Percentiles rank a stretch among this genome's conserved stretches.
Evolutionary conservation across 306 rosid genomes (phyloP).

Genomic region (Mimosa pudica): DNA sequence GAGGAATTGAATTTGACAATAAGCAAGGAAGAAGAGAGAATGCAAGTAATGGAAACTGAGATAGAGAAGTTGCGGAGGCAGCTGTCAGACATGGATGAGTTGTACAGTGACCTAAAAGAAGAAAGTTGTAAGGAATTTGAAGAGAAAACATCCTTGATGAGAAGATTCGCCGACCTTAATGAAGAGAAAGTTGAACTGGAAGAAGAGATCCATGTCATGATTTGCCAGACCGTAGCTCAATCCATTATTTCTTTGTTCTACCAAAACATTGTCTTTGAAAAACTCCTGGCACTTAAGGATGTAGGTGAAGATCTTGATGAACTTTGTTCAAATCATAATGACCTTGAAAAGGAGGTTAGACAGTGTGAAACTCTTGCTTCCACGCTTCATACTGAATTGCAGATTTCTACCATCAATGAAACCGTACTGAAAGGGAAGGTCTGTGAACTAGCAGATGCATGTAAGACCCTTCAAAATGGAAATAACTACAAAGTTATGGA

Average conservation of each 20-base stretch:
- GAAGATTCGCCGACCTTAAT: conserved; percentile 47
- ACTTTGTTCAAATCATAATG: conserved; percentile 44
- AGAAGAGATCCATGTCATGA: conserved; percentile 57
- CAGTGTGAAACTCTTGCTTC: conserved; percentile 63
- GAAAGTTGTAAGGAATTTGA: conserved; percentile 52
- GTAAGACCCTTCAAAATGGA: conserved; percentile 55
- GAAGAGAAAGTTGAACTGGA: conserved; percentile 56
- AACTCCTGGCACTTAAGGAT: conserved; percentile 51
- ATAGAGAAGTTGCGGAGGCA: conserved; percentile 50
- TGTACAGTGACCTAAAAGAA: conserved; percentile 52
- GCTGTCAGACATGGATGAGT: conserved; percentile 53
- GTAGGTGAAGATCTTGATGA: conserved; percentile 53
- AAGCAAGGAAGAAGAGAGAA: conserved; percentile 59
- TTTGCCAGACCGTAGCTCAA: conserved; percentile 63
- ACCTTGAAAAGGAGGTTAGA: conserved; percentile 61
- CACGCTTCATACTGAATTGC: conserved; percentile 53
- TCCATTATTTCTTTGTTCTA: conserved; percentile 61
- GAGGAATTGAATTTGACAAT: conserved; percentile 62
- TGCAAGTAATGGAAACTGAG: conserved; percentile 46
- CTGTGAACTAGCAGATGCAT: conserved; percentile 56
- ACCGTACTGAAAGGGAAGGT: conserved; percentile 74
- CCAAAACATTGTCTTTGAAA: conserved; percentile 56
- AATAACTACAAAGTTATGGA: conserved; percentile 50
- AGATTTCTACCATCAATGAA: conserved; percentile 57
- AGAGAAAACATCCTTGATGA: conserved; percentile 58